These are phyloP conservation scores for Verticillium klebahnii DNA, from an alignment of 2,329 filamentous ascomycete species.

Conservation along the genomic window DNA sequence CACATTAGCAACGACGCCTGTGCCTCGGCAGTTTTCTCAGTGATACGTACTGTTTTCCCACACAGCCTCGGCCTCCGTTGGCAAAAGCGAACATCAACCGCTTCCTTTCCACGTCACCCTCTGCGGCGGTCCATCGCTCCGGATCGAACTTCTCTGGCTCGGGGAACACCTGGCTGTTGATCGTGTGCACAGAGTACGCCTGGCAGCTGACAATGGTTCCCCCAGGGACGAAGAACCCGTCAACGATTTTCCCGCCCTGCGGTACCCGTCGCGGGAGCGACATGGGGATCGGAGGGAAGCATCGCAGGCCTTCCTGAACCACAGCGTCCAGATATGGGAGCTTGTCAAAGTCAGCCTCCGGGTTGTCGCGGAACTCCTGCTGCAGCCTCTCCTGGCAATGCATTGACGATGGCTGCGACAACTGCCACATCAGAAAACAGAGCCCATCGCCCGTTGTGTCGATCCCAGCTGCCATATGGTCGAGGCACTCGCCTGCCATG, in stretches of 20 bases:
- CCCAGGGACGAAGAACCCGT: slow-evolving; percentile 48
- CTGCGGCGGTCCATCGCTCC: slow-evolving; percentile 73
- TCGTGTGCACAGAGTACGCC: slow-evolving; percentile 55
- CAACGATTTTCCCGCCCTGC: slow-evolving; percentile 46
- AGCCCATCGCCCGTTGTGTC: slow-evolving; percentile 67
- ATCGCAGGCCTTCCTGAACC: slow-evolving; percentile 57
- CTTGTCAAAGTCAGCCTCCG: slow-evolving; percentile 37
- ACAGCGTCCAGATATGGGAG: slow-evolving; percentile 59
- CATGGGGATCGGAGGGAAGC: slow-evolving; percentile 63
- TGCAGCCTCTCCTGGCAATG: slow-evolving; percentile 47
- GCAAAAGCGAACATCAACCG: slow-evolving; percentile 62
- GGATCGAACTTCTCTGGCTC: slow-evolving; percentile 74
- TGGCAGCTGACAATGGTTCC: slow-evolving; percentile 56
- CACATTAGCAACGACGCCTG: slow-evolving; percentile 20
- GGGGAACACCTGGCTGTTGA: slow-evolving; percentile 65
- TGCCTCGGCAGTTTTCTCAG: neutral
- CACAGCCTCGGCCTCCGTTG: slow-evolving; percentile 60
- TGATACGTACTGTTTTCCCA: slow-evolving; percentile 59
- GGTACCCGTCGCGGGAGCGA: slow-evolving; percentile 59
- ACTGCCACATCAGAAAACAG: slow-evolving; percentile 67
- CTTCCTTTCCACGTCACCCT: slow-evolving; percentile 68
- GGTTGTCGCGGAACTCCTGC: slow-evolving; percentile 43
- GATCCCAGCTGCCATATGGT: slow-evolving; percentile 68
- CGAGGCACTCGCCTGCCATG: slow-evolving; percentile 63
- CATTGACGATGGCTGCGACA: slow-evolving; percentile 55